These are phyloP conservation scores for Ophiostoma piceae DNA, from an alignment of 2,329 filamentous ascomycete genomes.

Conservation along the genomic window DNA sequence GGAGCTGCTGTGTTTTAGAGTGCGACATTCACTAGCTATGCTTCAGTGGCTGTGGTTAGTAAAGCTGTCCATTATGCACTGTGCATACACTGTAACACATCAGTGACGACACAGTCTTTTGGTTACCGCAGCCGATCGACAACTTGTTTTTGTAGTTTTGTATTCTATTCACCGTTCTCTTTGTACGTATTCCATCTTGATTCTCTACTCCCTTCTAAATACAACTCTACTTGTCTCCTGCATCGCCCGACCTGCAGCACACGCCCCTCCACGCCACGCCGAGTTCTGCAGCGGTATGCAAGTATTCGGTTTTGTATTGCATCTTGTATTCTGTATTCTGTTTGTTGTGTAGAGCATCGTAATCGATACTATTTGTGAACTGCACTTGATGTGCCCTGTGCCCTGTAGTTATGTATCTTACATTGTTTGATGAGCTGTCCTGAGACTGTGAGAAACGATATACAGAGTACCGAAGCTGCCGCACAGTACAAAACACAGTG, in stretches of 20 bases:
- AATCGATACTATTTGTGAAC: too few species aligned
- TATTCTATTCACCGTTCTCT: too few species aligned
- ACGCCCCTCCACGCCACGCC: constrained; percentile 3
- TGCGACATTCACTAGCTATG: not conserved
- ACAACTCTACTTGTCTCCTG: not conserved
- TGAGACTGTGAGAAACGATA: too few species aligned
- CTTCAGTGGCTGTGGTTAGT: not conserved
- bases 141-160: too few species aligned
- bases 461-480: not conserved
- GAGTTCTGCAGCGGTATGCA: not conserved
- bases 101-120: too few species aligned
- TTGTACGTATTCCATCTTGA: not conserved
- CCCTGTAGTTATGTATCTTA: too few species aligned
- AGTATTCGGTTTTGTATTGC: not conserved
- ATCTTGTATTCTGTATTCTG: not conserved
- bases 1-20: not conserved
- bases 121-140: too few species aligned
- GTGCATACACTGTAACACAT: not conserved
- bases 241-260: constrained; percentile 4
- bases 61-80: not conserved
- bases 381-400: too few species aligned
- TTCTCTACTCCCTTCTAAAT: not conserved
- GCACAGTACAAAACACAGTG: not conserved
- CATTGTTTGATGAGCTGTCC: too few species aligned
- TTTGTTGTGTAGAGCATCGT: too few species aligned